Evolutionary conservation across 2,329 filamentous ascomycete genomes (phyloP).

Genomic region (Diplodia scrobiculata): DNA sequence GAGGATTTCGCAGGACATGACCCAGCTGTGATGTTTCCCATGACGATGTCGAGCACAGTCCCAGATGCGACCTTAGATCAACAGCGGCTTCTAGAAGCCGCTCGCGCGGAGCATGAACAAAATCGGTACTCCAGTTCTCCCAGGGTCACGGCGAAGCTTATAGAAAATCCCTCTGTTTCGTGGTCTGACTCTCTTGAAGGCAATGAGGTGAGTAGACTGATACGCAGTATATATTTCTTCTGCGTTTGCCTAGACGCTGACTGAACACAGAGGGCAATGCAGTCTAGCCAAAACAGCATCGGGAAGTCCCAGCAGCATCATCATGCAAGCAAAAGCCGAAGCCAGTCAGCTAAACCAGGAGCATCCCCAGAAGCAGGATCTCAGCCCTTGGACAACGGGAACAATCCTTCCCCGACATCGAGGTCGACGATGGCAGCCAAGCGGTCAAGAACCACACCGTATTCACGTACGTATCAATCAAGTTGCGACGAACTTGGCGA

Average conservation of each 20-base stretch:
- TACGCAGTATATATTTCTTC: neutral
- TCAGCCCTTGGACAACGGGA: neutral
- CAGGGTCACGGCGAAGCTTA: conserved; percentile 30
- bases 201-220: neutral
- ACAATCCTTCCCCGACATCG: neutral
- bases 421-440: neutral
- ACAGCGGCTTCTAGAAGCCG: conserved; percentile 45
- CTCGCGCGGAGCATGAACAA: conserved; percentile 36
- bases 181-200: conserved; percentile 41
- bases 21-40: conserved; percentile 42
- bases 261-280: neutral
- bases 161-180: conserved; percentile 40
- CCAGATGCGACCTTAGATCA: conserved; percentile 48
- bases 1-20: conserved; percentile 46
- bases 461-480: neutral
- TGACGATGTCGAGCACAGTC: conserved; percentile 47
- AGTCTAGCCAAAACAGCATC: neutral
- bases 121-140: conserved; percentile 28
- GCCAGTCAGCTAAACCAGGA: neutral
- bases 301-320: neutral
- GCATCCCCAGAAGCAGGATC: neutral
- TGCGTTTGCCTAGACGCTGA: neutral
- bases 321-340: neutral
- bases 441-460: neutral
- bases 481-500: conserved; percentile 7